phyloP scores from a whole-genome alignment of 176 grass and related monocot species.

The Eragrostis curvula region DNA sequence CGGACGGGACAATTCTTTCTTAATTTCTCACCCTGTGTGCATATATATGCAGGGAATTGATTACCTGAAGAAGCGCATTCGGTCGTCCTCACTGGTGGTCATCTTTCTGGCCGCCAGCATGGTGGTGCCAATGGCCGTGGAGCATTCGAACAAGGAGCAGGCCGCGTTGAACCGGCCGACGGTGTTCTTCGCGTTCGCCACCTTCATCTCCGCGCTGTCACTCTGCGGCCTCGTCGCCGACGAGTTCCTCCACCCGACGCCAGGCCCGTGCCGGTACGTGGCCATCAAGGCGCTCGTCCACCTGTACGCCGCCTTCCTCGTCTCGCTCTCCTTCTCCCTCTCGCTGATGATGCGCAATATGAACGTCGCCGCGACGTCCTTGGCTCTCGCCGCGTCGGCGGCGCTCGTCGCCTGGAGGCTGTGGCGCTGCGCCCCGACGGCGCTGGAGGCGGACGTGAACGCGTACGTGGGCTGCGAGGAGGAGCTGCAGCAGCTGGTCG shows the following conservation, averaged over 20 bases:
- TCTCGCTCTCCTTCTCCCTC: constrained; percentile 8
- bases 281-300: constrained; percentile 1
- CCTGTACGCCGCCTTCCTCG: not conserved
- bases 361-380: not conserved
- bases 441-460: not conserved
- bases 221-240: not conserved
- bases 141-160: not conserved
- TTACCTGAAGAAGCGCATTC: not conserved
- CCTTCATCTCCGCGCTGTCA: not conserved
- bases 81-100: not conserved
- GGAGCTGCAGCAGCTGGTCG: not conserved
- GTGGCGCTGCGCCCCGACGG: not conserved
- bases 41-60: not conserved
- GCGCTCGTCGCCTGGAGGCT: not conserved
- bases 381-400: not conserved
- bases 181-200: not conserved
- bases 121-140: not conserved
- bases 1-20: no score
- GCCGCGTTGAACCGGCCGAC: not conserved
- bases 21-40: no score
- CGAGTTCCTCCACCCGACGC: not conserved
- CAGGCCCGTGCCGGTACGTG: not conserved
- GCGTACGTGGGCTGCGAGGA: not conserved
- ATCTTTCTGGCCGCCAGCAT: not conserved
- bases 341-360: constrained; percentile 26